Conservation (phyloP, 2,329 filamentous ascomycete genomes). For the Macroventuria anomochaeta region DNA sequence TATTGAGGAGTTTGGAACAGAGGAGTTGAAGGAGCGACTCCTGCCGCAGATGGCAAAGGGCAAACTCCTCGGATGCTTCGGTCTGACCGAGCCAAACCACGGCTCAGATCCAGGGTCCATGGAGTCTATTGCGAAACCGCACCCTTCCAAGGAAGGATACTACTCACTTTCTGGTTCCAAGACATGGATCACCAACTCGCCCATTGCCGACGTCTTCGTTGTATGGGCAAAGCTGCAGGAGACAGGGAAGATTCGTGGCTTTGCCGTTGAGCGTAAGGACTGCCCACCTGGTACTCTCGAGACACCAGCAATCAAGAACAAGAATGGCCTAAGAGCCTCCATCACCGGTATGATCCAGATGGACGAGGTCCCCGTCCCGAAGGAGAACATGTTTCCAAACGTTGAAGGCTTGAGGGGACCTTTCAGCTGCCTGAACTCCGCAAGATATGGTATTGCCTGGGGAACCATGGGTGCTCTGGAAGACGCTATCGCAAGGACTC, state of each 20-base stretch:
- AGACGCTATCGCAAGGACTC: conserved; percentile 81
- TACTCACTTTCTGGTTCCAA: conserved; percentile 81
- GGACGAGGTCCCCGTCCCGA: conserved; percentile 85
- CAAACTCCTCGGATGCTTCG: conserved; percentile 83
- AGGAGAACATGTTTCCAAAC: conserved; percentile 91
- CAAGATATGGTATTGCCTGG: conserved; percentile 90
- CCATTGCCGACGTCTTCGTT: conserved; percentile 82
- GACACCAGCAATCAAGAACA: conserved; percentile 91
- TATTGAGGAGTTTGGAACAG: conserved; percentile 84
- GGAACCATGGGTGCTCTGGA: conserved; percentile 93
- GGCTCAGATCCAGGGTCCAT: conserved; percentile 90
- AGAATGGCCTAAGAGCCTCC: conserved; percentile 90
- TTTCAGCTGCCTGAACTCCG: conserved; percentile 93
- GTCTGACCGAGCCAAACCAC: conserved; percentile 90
- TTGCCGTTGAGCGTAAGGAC: conserved; percentile 82
- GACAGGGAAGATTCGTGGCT: conserved; percentile 93
- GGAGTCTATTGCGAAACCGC: conserved; percentile 85
- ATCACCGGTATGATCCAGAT: conserved; percentile 98
- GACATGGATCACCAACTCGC: conserved; percentile 96
- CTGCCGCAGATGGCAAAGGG: conserved; percentile 83
- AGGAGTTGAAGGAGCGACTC: conserved; percentile 85
- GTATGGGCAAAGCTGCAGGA: conserved; percentile 93
- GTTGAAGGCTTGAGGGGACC: conserved; percentile 87
- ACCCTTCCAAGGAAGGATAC: conserved; percentile 83
- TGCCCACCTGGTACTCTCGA: conserved; percentile 89